Percentiles rank a stretch among this genome's conserved stretches.
phyloP scores from a whole-genome alignment of 306 rosid species.

The Ochetophila trinervis region DNA sequence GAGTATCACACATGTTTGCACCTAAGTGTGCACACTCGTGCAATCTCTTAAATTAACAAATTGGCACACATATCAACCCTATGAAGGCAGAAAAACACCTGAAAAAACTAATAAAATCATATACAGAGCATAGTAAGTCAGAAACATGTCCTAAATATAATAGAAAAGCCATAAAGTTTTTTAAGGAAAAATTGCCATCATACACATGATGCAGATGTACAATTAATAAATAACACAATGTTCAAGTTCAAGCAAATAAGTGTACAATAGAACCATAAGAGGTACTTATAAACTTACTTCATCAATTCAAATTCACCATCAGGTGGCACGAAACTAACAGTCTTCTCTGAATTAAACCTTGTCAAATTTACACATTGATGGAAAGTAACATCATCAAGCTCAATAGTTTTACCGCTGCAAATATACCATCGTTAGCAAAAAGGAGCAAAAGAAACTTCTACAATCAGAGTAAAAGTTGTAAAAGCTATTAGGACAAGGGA shows the following conservation, averaged over 20 bases:
- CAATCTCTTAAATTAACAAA: no score
- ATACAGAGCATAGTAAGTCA: no score
- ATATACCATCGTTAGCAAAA: slow-evolving; percentile 14
- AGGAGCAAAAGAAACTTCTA: background rate
- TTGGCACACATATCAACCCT: no score
- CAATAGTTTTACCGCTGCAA: slow-evolving; percentile 91
- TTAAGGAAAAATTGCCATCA: no score
- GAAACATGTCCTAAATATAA: no score
- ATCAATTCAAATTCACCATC: slow-evolving; percentile 95
- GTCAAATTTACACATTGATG: slow-evolving; percentile 97
- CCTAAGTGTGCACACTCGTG: background rate
- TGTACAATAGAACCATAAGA: slow-evolving; percentile 1
- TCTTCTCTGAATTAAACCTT: slow-evolving; percentile 89
- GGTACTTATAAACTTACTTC: slow-evolving; percentile 57
- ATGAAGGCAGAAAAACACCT: no score
- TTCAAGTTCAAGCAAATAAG: slow-evolving; percentile 6
- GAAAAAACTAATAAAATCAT: no score
- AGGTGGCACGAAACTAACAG: slow-evolving; percentile 97
- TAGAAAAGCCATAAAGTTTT: no score
- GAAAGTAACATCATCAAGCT: slow-evolving; percentile 94
- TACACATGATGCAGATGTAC: no score
- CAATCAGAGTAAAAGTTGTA: background rate
- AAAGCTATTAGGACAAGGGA: no score
- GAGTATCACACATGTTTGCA: background rate
- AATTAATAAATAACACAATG: no score